Conservation (phyloP, 768 basidiomycete species). For the Boletellus emodensis region DNA sequence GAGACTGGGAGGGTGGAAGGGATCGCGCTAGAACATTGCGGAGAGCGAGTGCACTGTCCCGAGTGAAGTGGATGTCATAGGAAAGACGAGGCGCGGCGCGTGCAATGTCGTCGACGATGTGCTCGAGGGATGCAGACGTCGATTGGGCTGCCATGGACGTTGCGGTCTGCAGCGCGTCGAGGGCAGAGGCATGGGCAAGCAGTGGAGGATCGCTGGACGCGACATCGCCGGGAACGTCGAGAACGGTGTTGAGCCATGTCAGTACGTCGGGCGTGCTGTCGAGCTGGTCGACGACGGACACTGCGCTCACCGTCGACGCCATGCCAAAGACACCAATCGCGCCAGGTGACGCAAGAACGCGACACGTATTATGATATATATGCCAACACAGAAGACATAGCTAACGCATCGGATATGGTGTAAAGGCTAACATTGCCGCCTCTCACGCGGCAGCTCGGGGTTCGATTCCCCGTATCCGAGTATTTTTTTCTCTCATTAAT, state of each 20-base stretch:
- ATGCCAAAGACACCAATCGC: conserved; percentile 4
- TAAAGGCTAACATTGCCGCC: conserved; percentile 61
- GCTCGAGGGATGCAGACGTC: conserved; percentile 81
- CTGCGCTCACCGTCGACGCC: conserved; percentile 27
- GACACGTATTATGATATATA: too few species aligned
- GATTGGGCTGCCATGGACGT: conserved; percentile 87
- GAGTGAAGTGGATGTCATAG: conserved; percentile 97
- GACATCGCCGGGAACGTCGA: conserved; percentile 38
- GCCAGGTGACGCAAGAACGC: too few species aligned
- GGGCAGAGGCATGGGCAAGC: conserved; percentile 62
- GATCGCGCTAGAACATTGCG: conserved; percentile 59
- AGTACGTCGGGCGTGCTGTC: conserved; percentile 59
- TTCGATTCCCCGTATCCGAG: conserved; percentile 34
- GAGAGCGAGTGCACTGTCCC: conserved; percentile 80
- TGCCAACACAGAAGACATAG: too few species aligned
- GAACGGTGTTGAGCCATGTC: conserved; percentile 69
- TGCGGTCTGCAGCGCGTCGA: conserved; percentile 71
- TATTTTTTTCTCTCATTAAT: neutral
- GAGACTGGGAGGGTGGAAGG: conserved; percentile 32
- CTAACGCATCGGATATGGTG: neutral
- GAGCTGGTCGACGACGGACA: conserved; percentile 50
- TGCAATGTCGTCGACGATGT: conserved; percentile 88
- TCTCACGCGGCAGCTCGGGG: conserved; percentile 50
- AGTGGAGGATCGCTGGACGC: conserved; percentile 29
- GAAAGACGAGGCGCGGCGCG: conserved; percentile 85